Percentiles rank a stretch among this genome's conserved stretches.
These are phyloP conservation scores for Colletotrichum tropicale DNA, from an alignment of 2,329 filamentous ascomycete species.

Conservation along the genomic window DNA sequence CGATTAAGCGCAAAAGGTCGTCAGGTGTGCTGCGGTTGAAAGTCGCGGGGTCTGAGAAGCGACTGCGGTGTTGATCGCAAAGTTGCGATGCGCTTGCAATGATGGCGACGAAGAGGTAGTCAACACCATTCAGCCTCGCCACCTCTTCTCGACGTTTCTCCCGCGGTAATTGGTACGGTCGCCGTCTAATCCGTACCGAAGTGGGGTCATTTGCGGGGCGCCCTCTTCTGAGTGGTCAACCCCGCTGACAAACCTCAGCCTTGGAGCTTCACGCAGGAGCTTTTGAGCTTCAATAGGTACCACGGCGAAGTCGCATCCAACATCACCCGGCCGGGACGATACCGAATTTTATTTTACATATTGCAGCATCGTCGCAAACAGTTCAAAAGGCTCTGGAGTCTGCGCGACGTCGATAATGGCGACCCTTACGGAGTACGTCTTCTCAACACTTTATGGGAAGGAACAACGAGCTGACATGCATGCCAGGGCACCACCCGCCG, in stretches of 20 bases:
- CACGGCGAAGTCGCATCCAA: background rate
- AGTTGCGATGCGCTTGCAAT: background rate
- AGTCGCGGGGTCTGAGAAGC: background rate
- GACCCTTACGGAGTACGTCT: background rate
- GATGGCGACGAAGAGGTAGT: background rate
- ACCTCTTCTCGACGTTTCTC: slow-evolving; percentile 20
- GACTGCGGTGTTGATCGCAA: background rate
- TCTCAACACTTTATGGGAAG: background rate
- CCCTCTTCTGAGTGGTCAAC: background rate
- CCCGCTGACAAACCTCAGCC: slow-evolving; percentile 21
- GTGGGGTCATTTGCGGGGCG: background rate
- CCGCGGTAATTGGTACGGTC: slow-evolving; percentile 2
- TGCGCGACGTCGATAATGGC: background rate
- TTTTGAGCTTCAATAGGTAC: background rate
- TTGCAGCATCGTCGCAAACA: background rate
- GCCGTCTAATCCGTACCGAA: background rate
- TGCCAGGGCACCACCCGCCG: background rate
- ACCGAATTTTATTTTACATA: background rate
- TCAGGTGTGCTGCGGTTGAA: background rate
- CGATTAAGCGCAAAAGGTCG: background rate
- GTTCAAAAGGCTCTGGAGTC: too few species aligned
- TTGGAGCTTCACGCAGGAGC: slow-evolving; percentile 7
- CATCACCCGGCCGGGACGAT: background rate
- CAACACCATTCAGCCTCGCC: slow-evolving; percentile 52
- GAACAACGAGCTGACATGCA: background rate